Percentiles rank a stretch among this genome's conserved stretches.
Conservation (phyloP, 148 eudicot species). For the Amaranthus hypochondriacus region DNA sequence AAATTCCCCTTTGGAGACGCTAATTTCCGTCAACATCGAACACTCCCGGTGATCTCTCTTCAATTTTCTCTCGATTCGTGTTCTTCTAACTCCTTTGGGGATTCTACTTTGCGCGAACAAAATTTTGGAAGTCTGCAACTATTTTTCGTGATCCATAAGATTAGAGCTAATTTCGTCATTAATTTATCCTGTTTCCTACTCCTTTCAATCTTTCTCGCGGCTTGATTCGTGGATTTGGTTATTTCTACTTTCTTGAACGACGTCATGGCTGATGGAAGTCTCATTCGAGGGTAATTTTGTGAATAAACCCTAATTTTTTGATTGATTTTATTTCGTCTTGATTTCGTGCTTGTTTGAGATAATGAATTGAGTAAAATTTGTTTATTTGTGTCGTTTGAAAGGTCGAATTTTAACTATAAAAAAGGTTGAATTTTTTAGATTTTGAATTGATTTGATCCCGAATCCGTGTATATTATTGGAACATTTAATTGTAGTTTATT, state of each 20-base stretch:
- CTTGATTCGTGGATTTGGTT: neutral
- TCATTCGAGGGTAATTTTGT: slow-evolving; percentile 7
- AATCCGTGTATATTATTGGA: neutral
- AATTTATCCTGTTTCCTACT: neutral
- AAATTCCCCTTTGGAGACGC: neutral
- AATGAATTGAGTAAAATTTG: neutral
- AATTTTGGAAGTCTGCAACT: neutral
- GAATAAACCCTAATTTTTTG: slow-evolving; percentile 16
- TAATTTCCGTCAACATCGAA: slow-evolving; percentile 11
- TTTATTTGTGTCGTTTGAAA: neutral
- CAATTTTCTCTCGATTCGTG: neutral
- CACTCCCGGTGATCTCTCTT: neutral
- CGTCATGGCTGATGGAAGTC: slow-evolving; percentile 24
- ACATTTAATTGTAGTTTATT: neutral
- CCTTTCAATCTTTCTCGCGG: neutral
- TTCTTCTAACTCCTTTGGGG: neutral
- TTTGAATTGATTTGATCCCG: slow-evolving; percentile 4
- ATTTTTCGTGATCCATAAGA: slow-evolving; percentile 9
- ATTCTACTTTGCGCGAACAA: neutral
- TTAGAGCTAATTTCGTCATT: slow-evolving; percentile 5
- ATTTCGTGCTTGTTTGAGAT: neutral
- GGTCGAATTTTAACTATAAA: too few relatives aligned
- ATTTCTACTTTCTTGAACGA: slow-evolving; percentile 11
- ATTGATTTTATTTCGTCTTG: slow-evolving; percentile 8
- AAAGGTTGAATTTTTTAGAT: neutral